Conservation (phyloP, 331 rosid genomes). For the Prunus yedoensis region DNA sequence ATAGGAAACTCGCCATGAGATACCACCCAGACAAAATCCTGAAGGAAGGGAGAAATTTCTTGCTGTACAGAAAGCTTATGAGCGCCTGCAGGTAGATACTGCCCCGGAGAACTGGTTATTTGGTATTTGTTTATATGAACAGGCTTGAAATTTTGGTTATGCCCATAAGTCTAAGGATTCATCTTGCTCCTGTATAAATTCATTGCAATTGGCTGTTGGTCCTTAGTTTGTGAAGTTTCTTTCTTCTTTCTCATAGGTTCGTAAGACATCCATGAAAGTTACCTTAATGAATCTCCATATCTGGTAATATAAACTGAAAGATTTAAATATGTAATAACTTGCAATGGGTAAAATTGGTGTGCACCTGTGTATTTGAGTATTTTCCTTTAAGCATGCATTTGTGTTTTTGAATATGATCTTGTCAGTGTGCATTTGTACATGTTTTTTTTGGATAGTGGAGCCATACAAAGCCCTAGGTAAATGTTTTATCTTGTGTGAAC, state of each 20-base stretch:
- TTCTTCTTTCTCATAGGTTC: neutral
- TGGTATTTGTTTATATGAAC: neutral
- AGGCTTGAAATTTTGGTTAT: neutral
- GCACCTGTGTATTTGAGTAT: neutral
- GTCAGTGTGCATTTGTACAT: neutral
- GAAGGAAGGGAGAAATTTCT: conserved; percentile 97
- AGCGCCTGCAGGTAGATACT: conserved; percentile 85
- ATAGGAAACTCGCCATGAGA: conserved; percentile 98
- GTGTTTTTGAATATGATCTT: neutral
- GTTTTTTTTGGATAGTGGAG: neutral
- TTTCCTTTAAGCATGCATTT: neutral
- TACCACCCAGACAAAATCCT: conserved; percentile 99
- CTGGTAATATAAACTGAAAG: neutral
- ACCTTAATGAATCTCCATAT: neutral
- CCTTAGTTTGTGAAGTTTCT: neutral
- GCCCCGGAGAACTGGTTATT: neutral
- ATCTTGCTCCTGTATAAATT: conserved; percentile 6
- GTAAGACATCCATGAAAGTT: neutral
- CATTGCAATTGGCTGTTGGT: neutral
- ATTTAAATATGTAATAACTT: neutral
- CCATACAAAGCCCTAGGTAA: neutral
- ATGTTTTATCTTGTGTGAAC: neutral
- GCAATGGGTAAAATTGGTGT: neutral
- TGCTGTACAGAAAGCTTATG: conserved; percentile 99
- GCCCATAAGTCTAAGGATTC: neutral